phyloP scores from a whole-genome alignment of 2,329 filamentous ascomycete genomes.

The Zopfia rhizophila region DNA sequence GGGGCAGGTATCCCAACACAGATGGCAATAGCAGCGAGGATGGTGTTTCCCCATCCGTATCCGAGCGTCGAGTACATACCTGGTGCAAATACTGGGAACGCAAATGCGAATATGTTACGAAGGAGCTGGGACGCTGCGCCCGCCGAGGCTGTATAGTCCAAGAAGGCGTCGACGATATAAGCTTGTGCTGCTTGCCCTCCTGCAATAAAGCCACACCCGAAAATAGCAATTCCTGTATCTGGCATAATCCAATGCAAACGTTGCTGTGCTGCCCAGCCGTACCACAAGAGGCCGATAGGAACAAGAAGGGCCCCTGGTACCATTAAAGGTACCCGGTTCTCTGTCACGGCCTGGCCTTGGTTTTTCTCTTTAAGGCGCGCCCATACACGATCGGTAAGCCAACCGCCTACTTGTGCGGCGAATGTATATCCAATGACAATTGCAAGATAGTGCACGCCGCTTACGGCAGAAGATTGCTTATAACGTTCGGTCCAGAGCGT shows the following conservation, averaged over 20 bases:
- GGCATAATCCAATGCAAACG: slow-evolving; percentile 64
- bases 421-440: slow-evolving; percentile 68
- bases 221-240: slow-evolving; percentile 60
- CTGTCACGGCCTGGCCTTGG: slow-evolving; percentile 22
- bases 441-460: slow-evolving; percentile 54
- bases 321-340: slow-evolving; percentile 33
- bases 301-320: slow-evolving; percentile 33
- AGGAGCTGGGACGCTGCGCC: slow-evolving; percentile 60
- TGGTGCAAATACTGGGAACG: slow-evolving; percentile 50
- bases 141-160: slow-evolving; percentile 66
- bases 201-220: slow-evolving; percentile 52
- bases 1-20: slow-evolving; percentile 53
- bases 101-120: slow-evolving; percentile 30
- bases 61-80: slow-evolving; percentile 44
- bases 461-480: slow-evolving; percentile 19
- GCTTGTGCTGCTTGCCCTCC: slow-evolving; percentile 58
- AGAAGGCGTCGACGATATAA: slow-evolving; percentile 70
- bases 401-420: slow-evolving; percentile 47
- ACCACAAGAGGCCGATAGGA: slow-evolving; percentile 51
- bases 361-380: slow-evolving; percentile 20
- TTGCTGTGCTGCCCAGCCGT: slow-evolving; percentile 65
- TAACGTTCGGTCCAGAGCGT: slow-evolving; percentile 35
- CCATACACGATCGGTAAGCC: slow-evolving; percentile 59
- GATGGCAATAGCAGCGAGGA: slow-evolving; percentile 36
- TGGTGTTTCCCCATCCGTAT: slow-evolving; percentile 46